Evolutionary conservation across 352 stramenopile species (phyloP), one percentile per base, ranked within the genome.

Genomic region (Phytophthora pini): DNA sequence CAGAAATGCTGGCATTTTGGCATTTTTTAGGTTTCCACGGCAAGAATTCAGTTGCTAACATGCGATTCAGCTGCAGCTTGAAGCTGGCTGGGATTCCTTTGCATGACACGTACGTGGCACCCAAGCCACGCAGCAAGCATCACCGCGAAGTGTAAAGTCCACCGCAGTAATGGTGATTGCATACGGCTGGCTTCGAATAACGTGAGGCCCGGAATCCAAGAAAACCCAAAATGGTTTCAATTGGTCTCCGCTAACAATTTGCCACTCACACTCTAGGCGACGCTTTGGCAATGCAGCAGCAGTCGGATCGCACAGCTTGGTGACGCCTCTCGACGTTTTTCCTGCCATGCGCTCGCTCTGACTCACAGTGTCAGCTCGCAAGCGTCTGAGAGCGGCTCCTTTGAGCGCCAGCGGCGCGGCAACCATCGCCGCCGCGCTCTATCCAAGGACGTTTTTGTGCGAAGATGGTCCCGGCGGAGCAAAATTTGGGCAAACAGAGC

Each of bases 401-500:
- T 36, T 38, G 36, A 47, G 22, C 10, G n/a, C n/a, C 53, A 50
- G 15, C n/a, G 11, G 36, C 51, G n/a, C n/a, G 29, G 22, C 26
- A 45, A 36, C 10, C 53, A 41, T 15, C 31, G 22, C 26, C n/a
- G 46, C 26, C 32, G 24, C 15, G 45, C 57, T 46, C 50, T 63
- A n/a, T 61, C 32, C 41, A 38, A 44, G 27, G 24, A 38, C 56
- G 31, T 54, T 65, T 56, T 64, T 46, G 55, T 32, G 62, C 55
- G 48, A 70, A 70, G 62, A 70, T 70, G 48, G 61, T 69, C 39
- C 24, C 31, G 31, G 4, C 10, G 9, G 31, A 36, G 31, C 54
- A 63, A 47, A 68, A 59, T 60, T 68, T 64, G 59, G 49, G 36
- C 57, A 57, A 63, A 53, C 46, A 32, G 44, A 36, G 15, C 13